A percentile compares a stretch with the other conserved stretches of the same genome.
Evolutionary conservation across 2,329 filamentous ascomycete genomes (phyloP).

Genomic region (Pseudogymnoascus sp.): DNA sequence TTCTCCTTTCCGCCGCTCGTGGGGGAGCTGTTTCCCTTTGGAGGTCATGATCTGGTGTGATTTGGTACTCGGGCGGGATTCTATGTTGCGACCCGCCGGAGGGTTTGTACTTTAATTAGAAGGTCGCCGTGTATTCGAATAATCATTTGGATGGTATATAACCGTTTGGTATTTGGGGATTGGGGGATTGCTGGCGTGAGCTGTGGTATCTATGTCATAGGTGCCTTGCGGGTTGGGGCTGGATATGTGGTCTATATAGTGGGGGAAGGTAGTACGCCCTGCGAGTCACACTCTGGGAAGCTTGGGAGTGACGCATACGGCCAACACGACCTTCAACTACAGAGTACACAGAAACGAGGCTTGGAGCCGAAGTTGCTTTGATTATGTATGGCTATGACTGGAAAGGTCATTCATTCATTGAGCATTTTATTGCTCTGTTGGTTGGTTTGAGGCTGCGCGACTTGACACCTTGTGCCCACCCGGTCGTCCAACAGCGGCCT

Average conservation of each 20-base stretch:
- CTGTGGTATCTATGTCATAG: slow-evolving; percentile 4
- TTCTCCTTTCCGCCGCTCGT: slow-evolving; percentile 82
- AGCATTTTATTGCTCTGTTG: slow-evolving; percentile 4
- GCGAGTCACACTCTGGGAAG: not conserved
- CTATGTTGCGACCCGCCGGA: slow-evolving; percentile 2
- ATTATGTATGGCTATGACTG: slow-evolving; percentile 4
- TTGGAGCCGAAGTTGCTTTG: not conserved
- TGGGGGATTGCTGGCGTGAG: not conserved
- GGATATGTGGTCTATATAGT: slow-evolving; percentile 6
- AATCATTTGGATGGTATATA: slow-evolving; percentile 10
- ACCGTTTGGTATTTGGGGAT: not conserved
- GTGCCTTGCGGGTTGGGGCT: not conserved
- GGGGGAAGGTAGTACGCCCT: slow-evolving; percentile 1
- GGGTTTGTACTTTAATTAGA: slow-evolving; percentile 4
- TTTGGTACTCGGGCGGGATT: not conserved
- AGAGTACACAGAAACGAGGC: not conserved
- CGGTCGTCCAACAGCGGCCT: not conserved
- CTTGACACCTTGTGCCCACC: not conserved
- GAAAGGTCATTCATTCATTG: slow-evolving; percentile 6
- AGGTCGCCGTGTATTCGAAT: slow-evolving; percentile 9
- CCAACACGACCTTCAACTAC: not conserved
- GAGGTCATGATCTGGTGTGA: not conserved
- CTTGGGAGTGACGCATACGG: not conserved
- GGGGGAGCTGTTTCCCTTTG: slow-evolving; percentile 51
- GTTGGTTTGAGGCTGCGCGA: slow-evolving; percentile 4